A percentile compares a stretch with the other conserved stretches of the same genome.
phyloP scores from a whole-genome alignment of 768 basidiomycete genomes.

The Tricholoma furcatifolium region DNA sequence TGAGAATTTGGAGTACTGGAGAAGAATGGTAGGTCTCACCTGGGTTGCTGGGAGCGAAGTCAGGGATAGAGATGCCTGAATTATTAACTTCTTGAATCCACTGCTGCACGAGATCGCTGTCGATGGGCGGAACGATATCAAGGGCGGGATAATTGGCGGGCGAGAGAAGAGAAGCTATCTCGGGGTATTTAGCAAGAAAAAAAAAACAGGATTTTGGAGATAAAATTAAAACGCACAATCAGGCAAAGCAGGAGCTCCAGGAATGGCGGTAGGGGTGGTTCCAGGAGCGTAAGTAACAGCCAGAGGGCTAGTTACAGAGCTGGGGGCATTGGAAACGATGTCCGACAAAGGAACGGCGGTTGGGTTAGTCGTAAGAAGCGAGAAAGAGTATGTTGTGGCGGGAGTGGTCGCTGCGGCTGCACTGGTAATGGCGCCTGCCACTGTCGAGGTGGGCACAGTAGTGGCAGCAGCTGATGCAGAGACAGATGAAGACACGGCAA shows the following conservation, averaged over 20 bases:
- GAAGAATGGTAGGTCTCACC: conserved; percentile 27
- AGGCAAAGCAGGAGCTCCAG: conserved; percentile 60
- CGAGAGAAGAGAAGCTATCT: conserved; percentile 38
- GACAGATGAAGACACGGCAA: conserved; percentile 9
- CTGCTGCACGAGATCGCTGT: conserved; percentile 61
- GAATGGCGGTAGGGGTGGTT: conserved; percentile 45
- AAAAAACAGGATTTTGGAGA: background rate
- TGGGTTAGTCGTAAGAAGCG: conserved; percentile 51
- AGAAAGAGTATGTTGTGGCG: conserved; percentile 40
- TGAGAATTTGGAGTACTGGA: conserved; percentile 1
- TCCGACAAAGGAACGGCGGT: conserved; percentile 57
- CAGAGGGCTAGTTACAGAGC: conserved; percentile 43
- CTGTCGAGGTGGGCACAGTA: conserved; percentile 4
- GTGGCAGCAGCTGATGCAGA: conserved; percentile 4
- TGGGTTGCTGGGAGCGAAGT: conserved; percentile 40
- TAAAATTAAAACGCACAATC: conserved; percentile 36
- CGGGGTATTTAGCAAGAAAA: background rate
- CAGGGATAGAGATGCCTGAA: conserved; percentile 60
- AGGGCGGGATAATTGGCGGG: conserved; percentile 64
- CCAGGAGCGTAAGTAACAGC: conserved; percentile 49
- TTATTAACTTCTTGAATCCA: conserved; percentile 66
- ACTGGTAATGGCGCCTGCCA: conserved; percentile 2
- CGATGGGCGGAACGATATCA: conserved; percentile 59
- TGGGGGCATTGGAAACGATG: conserved; percentile 44
- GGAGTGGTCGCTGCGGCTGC: conserved; percentile 20